These are phyloP conservation scores for Peltaster fructicola DNA, from an alignment of 2,329 filamentous ascomycete species.

Conservation along the genomic window DNA sequence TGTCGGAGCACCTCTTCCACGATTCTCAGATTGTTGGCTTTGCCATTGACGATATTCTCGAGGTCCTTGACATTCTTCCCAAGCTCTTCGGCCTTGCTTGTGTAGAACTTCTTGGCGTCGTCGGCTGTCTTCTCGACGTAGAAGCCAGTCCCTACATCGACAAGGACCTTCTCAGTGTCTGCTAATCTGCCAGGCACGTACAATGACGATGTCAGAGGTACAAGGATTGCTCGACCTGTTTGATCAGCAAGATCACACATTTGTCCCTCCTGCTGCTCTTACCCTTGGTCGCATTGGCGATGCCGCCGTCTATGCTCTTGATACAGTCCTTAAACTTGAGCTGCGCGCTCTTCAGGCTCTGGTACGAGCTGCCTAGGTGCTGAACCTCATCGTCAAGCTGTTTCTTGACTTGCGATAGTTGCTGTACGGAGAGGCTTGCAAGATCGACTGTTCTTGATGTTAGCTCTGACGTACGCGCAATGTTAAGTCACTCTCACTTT, in stretches of 20 bases:
- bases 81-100: constrained; percentile 48
- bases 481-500: constrained; percentile 8
- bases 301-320: constrained; percentile 43
- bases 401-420: constrained; percentile 83
- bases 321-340: constrained; percentile 85
- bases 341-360: constrained; percentile 77
- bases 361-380: constrained; percentile 78
- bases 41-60: constrained; percentile 51
- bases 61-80: constrained; percentile 47
- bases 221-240: constrained; percentile 51
- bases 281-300: constrained; percentile 22
- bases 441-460: constrained; percentile 41
- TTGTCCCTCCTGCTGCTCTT: too few species aligned
- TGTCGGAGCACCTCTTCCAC: constrained; percentile 64
- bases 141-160: constrained; percentile 88
- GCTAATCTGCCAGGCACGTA: constrained; percentile 77
- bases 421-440: constrained; percentile 60
- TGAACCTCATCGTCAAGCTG: constrained; percentile 93
- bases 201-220: constrained; percentile 86
- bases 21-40: constrained; percentile 67
- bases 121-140: constrained; percentile 67
- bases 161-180: constrained; percentile 58
- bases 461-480: not conserved
- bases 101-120: constrained; percentile 50
- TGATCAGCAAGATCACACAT: too few species aligned